Base-by-base conservation (phyloP, 2,329 filamentous ascomycete species). In the Ophiostoma triangulosporum region DNA sequence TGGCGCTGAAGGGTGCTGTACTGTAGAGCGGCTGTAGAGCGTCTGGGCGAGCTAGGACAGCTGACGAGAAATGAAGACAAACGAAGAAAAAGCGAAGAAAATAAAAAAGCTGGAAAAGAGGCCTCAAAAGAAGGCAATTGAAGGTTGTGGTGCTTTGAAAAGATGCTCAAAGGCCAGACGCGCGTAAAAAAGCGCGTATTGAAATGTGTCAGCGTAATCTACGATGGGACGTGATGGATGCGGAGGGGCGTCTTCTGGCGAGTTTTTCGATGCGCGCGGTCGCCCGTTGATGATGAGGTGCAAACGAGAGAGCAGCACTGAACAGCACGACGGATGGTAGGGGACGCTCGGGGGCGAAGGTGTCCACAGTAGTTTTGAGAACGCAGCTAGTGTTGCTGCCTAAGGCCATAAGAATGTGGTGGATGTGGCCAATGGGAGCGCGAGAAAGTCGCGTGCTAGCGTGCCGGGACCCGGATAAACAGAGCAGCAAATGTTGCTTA, bases 231-330 rank as follows among this genome's bases (percentile, higher is more conserved):
- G 73, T 69, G 75, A 79, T 79, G 75, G 68, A 73, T 74, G 73
- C 72, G 71, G 71, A 73, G 71, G 72, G 68, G 71, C 71, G 69
- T 48, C 48, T 24, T 74, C 70, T 73, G 73, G 74, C 71, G 75
- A 77, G 76, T 74, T 76, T 56, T 77, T 73, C 69, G 74, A 78
- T 79, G 75, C 75, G 76, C 75, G 75, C 73, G 66, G 68, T 69
- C 70, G 69, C 60, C 54, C n/a, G 58, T 70, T 68, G 70, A 69
- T 70, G 70, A 70, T 68, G 70, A 70, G 68, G 55, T 57, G 69
- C 71, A 64, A 72, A 46, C 22, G 57, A 71, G 11, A 73, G 71
- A 46, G 26, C 40, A 46, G 40, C 24, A 46, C 26, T 20, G 43
- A 24, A 17, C 70, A 71, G 60, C 70, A 72, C 70, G 70, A 68